Evolutionary conservation across 2,329 filamentous ascomycete species (phyloP).

Genomic region (Cryoendolithus antarcticus): DNA sequence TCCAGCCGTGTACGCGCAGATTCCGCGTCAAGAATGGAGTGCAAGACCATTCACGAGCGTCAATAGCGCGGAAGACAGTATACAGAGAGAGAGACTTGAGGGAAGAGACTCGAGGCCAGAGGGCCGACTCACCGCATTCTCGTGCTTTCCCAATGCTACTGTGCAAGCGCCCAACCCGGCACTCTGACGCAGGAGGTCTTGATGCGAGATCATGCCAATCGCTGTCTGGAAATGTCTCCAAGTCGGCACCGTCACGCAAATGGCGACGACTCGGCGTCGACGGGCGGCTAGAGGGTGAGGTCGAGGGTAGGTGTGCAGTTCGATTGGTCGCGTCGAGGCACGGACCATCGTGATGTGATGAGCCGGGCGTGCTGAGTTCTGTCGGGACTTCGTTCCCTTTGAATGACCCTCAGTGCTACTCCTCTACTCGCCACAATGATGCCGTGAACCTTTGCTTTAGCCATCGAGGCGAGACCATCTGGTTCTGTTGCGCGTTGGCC

Average conservation of each 20-base stretch:
- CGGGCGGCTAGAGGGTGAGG: constrained; percentile 5
- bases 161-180: not conserved
- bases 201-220: not conserved
- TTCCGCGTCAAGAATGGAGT: not conserved
- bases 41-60: not conserved
- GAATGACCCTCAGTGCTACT: not conserved
- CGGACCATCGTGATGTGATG: not conserved
- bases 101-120: not conserved
- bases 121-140: not conserved
- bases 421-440: not conserved
- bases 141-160: not conserved
- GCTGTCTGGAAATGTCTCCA: not conserved
- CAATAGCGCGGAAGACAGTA: not conserved
- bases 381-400: not conserved
- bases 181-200: not conserved
- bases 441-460: not conserved
- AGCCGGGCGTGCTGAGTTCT: not conserved
- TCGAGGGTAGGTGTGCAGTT: not conserved
- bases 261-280: constrained; percentile 1
- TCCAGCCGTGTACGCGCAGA: not conserved
- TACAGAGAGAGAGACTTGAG: not conserved
- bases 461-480: too few species aligned
- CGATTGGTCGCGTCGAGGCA: constrained; percentile 1
- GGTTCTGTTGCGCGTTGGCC: too few species aligned
- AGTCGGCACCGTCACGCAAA: not conserved